Evolutionary conservation across 305 asterid species (phyloP), one percentile per base, ranked within the genome.

Genomic region (Salvia sclarea): DNA sequence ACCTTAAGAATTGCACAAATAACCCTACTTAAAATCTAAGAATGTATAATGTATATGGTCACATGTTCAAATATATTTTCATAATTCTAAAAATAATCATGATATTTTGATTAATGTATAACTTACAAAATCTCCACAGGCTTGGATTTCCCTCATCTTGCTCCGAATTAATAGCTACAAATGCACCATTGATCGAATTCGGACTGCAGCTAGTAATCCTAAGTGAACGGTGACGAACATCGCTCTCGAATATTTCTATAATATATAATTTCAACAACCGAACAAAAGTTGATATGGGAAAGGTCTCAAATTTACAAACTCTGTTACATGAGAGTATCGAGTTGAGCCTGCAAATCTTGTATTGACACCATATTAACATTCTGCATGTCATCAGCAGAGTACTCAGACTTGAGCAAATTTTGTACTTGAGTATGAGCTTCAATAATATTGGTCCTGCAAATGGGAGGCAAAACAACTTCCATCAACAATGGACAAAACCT

Each of bases 391-490:
- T 89, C 95, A 17, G 80, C 75, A 20, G 92, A 71, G 69, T 89
- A 89, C 83, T 92, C 96, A 2, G 85, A 84, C 78, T 84, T 81
- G 64, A 92, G 84, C 65, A 92, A 90, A 71, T 88, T 80, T 40
- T 79, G 84, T 50, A 95, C 89, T 83, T 92, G 97, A 60, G 61
- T 55, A 76, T 92, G 94, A 9, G 98, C 99, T 80, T 95, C 99
- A 6, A 89, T 63, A 48, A 95, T 89, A 79, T 92, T 92, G 59
- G 95, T 88, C 93, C 98, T 89, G 91, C 84, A 84, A 38, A 70
- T 56, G 8, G 44, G 31, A 50, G 22, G 52, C 59, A 28, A 33
- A 65, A 56, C 64, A 33, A 54, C 18, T 61, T 48, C 35, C 44
- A 43, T 59, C 58, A 48, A 22, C 69, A 25, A 25, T 25, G 30